These are phyloP conservation scores for Tetrahymena thermophila DNA, from an alignment of 73 alveolate genomes.

Conservation along the genomic window DNA sequence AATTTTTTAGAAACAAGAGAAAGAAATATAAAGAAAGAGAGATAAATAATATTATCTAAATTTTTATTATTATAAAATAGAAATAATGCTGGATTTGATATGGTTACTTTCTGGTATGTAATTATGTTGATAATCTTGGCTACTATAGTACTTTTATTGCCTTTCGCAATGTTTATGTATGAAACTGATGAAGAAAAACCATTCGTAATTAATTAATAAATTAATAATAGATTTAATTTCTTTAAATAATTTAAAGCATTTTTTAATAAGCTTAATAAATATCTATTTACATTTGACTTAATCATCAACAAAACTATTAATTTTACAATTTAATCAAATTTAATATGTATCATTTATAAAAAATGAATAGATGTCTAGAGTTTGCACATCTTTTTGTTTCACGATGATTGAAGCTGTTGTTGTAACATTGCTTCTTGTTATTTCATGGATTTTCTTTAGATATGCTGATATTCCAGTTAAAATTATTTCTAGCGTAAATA, in stretches of 20 bases:
- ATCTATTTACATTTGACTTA: neutral
- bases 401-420: neutral
- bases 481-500: neutral
- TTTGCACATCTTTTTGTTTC: neutral
- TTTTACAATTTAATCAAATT: no score
- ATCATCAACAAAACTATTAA: no score
- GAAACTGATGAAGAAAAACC: conserved; percentile 73
- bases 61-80: neutral
- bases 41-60: neutral
- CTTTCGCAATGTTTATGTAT: conserved; percentile 59
- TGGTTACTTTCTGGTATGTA: conserved; percentile 70
- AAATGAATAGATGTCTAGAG: neutral
- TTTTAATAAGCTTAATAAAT: neutral
- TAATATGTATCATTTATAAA: neutral
- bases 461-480: neutral
- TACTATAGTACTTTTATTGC: conserved; percentile 51
- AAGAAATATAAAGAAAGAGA: neutral
- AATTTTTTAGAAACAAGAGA: neutral
- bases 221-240: neutral
- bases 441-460: neutral
- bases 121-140: conserved; percentile 46
- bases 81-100: conserved; percentile 45
- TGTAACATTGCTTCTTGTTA: neutral
- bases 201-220: no score
- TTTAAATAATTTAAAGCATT: neutral